These are phyloP conservation scores for Ciborinia camelliae DNA, from an alignment of 2,329 filamentous ascomycete genomes.

Conservation along the genomic window DNA sequence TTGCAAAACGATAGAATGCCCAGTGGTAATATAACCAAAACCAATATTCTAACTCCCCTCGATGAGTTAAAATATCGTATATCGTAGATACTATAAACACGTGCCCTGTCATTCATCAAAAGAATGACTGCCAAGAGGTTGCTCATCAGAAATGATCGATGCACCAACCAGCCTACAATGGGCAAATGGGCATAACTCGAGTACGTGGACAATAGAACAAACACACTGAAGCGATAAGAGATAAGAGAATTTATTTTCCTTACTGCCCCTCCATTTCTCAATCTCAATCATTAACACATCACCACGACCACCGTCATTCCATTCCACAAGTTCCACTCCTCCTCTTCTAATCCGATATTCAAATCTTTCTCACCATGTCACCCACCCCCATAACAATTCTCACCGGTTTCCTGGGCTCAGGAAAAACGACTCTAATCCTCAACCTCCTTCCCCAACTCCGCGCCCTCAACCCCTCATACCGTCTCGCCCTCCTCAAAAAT, in stretches of 20 bases:
- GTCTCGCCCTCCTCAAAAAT: conserved; percentile 92
- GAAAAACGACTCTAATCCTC: conserved; percentile 93
- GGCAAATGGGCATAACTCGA: no score
- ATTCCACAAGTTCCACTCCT: neutral
- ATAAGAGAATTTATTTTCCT: conserved; percentile 14
- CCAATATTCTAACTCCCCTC: neutral
- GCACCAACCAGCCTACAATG: no score
- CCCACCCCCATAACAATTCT: conserved; percentile 90
- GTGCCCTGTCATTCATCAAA: neutral
- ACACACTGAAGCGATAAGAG: conserved; percentile 10
- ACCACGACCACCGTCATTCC: neutral
- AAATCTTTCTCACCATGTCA: conserved; percentile 1
- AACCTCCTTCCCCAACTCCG: conserved; percentile 88
- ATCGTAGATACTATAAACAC: neutral
- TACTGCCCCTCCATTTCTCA: conserved; percentile 4
- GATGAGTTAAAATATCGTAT: no score
- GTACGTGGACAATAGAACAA: no score
- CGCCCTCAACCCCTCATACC: conserved; percentile 70
- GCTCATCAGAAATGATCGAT: neutral
- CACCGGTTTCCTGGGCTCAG: conserved; percentile 92
- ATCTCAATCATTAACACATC: neutral
- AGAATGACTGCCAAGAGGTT: neutral
- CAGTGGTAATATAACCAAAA: neutral
- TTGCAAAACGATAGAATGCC: neutral
- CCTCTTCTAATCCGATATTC: neutral